A percentile compares a stretch with the other conserved stretches of the same genome.
Conservation (phyloP, 1,139 yeast genomes). For the Kodamaea arcana region DNA sequence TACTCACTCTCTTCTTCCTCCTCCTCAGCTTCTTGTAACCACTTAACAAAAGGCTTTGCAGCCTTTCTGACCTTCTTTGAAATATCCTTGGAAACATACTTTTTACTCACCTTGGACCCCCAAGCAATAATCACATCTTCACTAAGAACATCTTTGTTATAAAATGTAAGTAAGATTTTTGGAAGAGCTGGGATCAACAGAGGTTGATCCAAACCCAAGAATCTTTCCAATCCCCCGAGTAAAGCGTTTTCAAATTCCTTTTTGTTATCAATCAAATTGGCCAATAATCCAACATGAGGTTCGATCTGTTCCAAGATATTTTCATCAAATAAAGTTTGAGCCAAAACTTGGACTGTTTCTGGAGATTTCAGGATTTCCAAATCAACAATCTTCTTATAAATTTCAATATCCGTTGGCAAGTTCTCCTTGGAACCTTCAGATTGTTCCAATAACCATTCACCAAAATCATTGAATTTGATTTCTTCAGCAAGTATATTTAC, state of each 20-base stretch:
- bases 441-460: constrained; percentile 75
- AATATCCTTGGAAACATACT: constrained; percentile 86
- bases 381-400: constrained; percentile 84
- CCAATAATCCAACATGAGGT: constrained; percentile 76
- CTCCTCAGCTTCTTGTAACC: constrained; percentile 91
- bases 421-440: constrained; percentile 52
- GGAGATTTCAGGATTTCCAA: constrained; percentile 69
- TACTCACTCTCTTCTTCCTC: constrained; percentile 42
- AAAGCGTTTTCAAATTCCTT: constrained; percentile 78
- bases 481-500: constrained; percentile 40
- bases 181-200: constrained; percentile 73
- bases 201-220: constrained; percentile 78
- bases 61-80: constrained; percentile 94
- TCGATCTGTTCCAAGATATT: constrained; percentile 69
- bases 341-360: constrained; percentile 84
- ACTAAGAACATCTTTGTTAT: constrained; percentile 76
- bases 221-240: constrained; percentile 93
- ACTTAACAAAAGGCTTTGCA: constrained; percentile 89
- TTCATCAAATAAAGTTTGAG: constrained; percentile 83
- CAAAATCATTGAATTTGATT: constrained; percentile 67
- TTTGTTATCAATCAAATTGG: constrained; percentile 63
- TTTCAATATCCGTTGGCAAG: constrained; percentile 81
- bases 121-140: constrained; percentile 80
- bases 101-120: constrained; percentile 92
- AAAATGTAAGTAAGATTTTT: constrained; percentile 73